Base-by-base conservation (phyloP, 75 land plant species). In the Pseudotsuga menziesii region DNA sequence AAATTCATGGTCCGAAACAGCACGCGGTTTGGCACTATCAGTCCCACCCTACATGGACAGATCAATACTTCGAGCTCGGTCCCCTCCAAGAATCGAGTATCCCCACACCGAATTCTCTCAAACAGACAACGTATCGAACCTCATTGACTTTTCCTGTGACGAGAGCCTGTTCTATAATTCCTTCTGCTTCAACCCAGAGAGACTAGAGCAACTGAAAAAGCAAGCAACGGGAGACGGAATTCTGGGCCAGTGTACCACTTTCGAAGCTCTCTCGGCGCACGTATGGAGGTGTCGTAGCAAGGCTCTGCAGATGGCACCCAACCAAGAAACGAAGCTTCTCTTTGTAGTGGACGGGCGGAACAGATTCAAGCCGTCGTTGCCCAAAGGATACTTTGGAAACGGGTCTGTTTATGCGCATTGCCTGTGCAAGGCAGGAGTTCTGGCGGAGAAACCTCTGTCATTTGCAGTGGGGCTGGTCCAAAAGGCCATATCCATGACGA, bases 311-410 rank as follows among this genome's bases (percentile, higher is more conserved):
- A 78, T 94, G 84, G 20, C 69, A 27, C 82, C 91, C 7, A 82
- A 85, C n/a, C 97, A 94, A 74, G 71, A 88, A 70, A 83, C 90
- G 1, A 94, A 94, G 74, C 88, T 96, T 41, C 88, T 94, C 54
- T 96, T 96, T 77, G 97, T 95, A 1, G 99, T 96, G 4, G 99
- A 96, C 70, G 94, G 86, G 17, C 82, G 99, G 29, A 26, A 75
- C 16, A 82, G 87, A 70, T 82, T 94, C 57, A 56, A 76, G 4
- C 98, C 98, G 17, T 88, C 94, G 0, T 61, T 96, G 2, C 97
- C 99, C 3, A 77, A 78, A 17, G 88, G 90, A 4, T 96, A 85
- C 89, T 85, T 83, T 60, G 99, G 99, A 5, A 96, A 96, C 62
- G 99, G 88, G 3, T 92, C 94, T 22, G 91, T 92, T 64, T 81